Percentiles rank a stretch among this genome's conserved stretches.
phyloP scores from a whole-genome alignment of 257 asterid genomes.

The Gentiana dahurica region DNA sequence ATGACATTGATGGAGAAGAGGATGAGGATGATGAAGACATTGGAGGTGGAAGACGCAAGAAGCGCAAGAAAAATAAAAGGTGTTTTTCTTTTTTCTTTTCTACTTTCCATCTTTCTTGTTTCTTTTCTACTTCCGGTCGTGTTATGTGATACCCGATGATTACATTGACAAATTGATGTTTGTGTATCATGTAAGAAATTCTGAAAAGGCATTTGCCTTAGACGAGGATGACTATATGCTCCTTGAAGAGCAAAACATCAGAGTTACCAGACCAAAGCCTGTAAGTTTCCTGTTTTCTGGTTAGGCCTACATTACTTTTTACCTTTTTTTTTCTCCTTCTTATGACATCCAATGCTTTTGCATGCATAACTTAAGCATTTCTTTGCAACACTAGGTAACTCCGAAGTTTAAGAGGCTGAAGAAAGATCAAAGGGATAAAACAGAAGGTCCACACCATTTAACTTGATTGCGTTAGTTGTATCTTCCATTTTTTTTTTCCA shows the following conservation, averaged over 20 bases:
- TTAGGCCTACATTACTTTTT: background rate
- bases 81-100: constrained; percentile 9
- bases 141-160: background rate
- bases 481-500: background rate
- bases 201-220: constrained; percentile 51
- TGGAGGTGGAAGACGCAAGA: constrained; percentile 62
- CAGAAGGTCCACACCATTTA: constrained; percentile 42
- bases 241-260: constrained; percentile 80
- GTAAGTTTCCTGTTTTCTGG: constrained; percentile 19
- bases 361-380: constrained; percentile 1
- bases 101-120: background rate
- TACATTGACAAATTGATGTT: background rate
- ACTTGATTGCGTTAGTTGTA: background rate
- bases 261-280: constrained; percentile 75
- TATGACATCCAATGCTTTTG: background rate
- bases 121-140: background rate
- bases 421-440: constrained; percentile 66
- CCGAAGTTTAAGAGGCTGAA: constrained; percentile 83
- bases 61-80: constrained; percentile 87
- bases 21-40: constrained; percentile 65
- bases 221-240: constrained; percentile 94
- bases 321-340: background rate
- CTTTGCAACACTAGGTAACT: constrained; percentile 24
- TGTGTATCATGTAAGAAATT: constrained; percentile 35
- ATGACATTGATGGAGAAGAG: constrained; percentile 53